Evolutionary conservation across 352 stramenopile species (phyloP), one percentile per base, ranked within the genome.

Genomic region (Phytophthora hibernalis): DNA sequence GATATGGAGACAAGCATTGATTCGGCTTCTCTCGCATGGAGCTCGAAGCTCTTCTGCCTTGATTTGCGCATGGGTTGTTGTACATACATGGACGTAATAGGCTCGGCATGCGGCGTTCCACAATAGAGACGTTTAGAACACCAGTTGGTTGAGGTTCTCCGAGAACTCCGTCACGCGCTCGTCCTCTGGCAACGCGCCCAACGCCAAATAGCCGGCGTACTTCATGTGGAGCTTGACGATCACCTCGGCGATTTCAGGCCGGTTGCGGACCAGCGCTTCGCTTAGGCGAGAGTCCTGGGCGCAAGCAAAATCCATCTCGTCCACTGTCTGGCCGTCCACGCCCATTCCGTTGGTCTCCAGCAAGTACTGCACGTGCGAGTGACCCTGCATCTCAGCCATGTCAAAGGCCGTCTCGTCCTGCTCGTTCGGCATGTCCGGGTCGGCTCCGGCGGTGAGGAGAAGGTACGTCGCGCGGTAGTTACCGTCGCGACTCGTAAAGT

Each of bases 361-460:
- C 58, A 94, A 58, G 55, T 94, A 92, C 54, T 87, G 77, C 42
- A 94, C 77, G 56, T 92, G 86, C 26, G 82, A 78, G 62, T 90
- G 83, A 38, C 86, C 83, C 31, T 86, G 78, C 28, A 66, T 67
- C 44, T 84, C 78, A 12, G 85, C 85, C 40, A 96, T 79, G 48
- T 96, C 88, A 52, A 93, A 92, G 11, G 88, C 81, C 52, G 88
- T 93, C 57, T 96, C 70, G 45, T 90, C 79, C n/a, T 76, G 72
- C 21, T 86, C 74, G 63, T 96, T 94, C 21, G 88, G 88, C 82
- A 96, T 93, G 58, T 94, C 83, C 24, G 87, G 83, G 54, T 96
- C 88, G 5, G 85, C 88, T 26, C 88, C 88, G 9, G 88, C 88
- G n/a, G 86, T 93, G 12, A 96, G 61, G 52, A 96, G 63, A 37